phyloP scores from a whole-genome alignment of 805 yeast genomes.

The Nakazawaea anatomiae region DNA sequence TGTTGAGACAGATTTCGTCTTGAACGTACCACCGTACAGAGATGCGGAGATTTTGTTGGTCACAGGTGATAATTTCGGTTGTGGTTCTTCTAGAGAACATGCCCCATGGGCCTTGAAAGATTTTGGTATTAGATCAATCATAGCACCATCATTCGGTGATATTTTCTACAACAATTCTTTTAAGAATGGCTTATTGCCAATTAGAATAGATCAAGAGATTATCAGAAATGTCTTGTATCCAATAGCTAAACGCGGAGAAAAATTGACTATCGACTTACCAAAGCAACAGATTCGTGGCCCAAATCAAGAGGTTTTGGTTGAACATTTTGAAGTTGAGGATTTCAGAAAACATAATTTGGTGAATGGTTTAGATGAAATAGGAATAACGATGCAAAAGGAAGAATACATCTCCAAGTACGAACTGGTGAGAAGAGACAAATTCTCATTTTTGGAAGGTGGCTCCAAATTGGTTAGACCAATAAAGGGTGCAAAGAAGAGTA shows the following conservation, averaged over 20 bases:
- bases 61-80: conserved; percentile 96
- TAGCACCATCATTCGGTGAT: conserved; percentile 98
- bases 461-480: conserved; percentile 59
- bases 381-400: conserved; percentile 89
- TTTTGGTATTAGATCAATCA: conserved; percentile 91
- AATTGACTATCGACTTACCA: conserved; percentile 78
- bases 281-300: conserved; percentile 70
- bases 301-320: conserved; percentile 69
- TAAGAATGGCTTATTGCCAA: conserved; percentile 92
- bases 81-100: conserved; percentile 98
- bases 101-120: conserved; percentile 99
- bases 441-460: conserved; percentile 92
- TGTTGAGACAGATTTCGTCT: conserved; percentile 80
- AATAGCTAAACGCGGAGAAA: conserved; percentile 65
- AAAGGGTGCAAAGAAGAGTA: conserved; percentile 62
- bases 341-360: conserved; percentile 94
- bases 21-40: conserved; percentile 81
- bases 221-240: conserved; percentile 73
- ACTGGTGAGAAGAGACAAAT: conserved; percentile 65
- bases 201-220: conserved; percentile 76
- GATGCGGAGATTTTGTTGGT: conserved; percentile 79
- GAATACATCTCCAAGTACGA: conserved; percentile 70
- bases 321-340: conserved; percentile 78
- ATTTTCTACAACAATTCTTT: conserved; percentile 96
- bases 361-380: conserved; percentile 96